A percentile compares a stretch with the other conserved stretches of the same genome.
phyloP scores from a whole-genome alignment of 306 rosid species.

The Chamaecrista fasciculata region DNA sequence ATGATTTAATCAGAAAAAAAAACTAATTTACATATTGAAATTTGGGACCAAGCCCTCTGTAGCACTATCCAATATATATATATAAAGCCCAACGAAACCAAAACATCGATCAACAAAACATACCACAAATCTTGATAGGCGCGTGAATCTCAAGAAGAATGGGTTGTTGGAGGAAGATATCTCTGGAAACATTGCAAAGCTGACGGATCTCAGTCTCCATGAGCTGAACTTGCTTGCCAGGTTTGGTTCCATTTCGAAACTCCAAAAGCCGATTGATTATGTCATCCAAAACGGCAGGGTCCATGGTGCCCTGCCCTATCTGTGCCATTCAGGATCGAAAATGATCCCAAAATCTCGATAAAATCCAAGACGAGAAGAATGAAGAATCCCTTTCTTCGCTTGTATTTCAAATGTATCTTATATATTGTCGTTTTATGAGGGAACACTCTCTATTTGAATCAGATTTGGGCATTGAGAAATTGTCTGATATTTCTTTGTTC shows the following conservation, averaged over 20 bases:
- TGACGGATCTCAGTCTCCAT: slow-evolving; percentile 37
- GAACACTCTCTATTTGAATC: background rate
- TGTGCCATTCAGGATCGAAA: background rate
- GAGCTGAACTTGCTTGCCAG: slow-evolving; percentile 43
- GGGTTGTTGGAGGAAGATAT: slow-evolving; percentile 41
- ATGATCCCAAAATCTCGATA: background rate
- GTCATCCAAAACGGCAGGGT: slow-evolving; percentile 36
- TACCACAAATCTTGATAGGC: slow-evolving; percentile 42
- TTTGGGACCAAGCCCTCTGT: too few relatives aligned
- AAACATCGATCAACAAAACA: background rate
- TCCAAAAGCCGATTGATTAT: slow-evolving; percentile 41
- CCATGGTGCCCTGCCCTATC: slow-evolving; percentile 26
- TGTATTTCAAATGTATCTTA: background rate
- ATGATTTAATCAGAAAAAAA: too few relatives aligned
- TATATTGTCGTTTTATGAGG: background rate
- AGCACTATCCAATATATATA: too few relatives aligned
- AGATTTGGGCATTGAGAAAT: background rate
- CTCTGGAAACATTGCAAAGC: slow-evolving; percentile 38
- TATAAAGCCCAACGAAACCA: background rate
- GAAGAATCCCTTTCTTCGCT: too few relatives aligned
- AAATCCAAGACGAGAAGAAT: background rate
- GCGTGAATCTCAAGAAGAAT: slow-evolving; percentile 38
- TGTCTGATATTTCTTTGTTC: background rate
- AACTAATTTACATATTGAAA: too few relatives aligned
- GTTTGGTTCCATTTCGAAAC: slow-evolving; percentile 32